These are phyloP conservation scores for Bacidia gigantensis DNA, from an alignment of 495 filamentous ascomycete genomes.

Conservation along the genomic window DNA sequence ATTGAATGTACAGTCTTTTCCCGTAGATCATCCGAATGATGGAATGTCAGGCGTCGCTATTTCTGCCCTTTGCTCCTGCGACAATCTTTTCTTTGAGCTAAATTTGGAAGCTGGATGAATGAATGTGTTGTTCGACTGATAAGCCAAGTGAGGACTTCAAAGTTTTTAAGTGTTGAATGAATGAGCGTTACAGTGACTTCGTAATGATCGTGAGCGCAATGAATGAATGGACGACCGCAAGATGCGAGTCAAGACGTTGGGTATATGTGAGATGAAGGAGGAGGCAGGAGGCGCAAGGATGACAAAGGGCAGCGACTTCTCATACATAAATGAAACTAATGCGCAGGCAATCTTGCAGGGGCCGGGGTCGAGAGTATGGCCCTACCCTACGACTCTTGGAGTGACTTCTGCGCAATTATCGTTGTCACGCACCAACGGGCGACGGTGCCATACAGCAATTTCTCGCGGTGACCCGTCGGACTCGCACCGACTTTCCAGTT, in stretches of 20 bases:
- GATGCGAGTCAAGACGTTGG: slow-evolving; percentile 3
- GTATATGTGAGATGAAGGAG: not conserved
- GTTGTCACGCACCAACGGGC: not conserved
- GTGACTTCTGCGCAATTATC: not conserved
- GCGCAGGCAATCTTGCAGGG: slow-evolving; percentile 3
- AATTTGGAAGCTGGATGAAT: not conserved
- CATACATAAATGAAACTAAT: slow-evolving; percentile 8
- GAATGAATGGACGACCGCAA: slow-evolving; percentile 1
- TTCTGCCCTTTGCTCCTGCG: not conserved
- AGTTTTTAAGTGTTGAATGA: not conserved
- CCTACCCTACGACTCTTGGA: not conserved
- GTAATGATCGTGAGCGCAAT: not conserved
- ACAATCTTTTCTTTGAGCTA: not conserved
- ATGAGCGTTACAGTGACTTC: not conserved
- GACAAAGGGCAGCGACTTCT: slow-evolving; percentile 2
- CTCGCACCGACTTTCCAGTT: not conserved
- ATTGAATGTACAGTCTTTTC: too few species aligned
- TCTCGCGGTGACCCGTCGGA: not conserved
- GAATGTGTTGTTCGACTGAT: not conserved
- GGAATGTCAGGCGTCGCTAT: not conserved
- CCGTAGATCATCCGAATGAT: too few species aligned
- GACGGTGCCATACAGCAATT: not conserved
- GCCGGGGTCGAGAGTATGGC: not conserved
- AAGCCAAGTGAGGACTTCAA: not conserved
- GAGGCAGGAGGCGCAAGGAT: not conserved